Conservation (phyloP, 768 basidiomycete genomes). For the Lentinula sp. region DNA sequence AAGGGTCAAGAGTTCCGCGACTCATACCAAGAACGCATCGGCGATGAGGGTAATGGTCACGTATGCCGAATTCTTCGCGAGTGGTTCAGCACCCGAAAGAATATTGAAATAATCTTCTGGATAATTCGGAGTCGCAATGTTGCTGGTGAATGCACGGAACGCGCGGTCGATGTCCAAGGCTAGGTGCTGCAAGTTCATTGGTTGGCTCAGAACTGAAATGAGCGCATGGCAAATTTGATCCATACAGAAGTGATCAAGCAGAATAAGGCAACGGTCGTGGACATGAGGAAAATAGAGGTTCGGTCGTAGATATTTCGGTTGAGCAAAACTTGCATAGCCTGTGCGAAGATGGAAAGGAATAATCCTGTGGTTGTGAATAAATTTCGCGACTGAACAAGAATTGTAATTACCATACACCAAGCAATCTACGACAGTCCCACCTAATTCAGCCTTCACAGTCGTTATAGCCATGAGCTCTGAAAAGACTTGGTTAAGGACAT, state of each 20-base stretch:
- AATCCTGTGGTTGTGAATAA: not conserved
- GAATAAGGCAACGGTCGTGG: not conserved
- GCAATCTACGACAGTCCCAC: not conserved
- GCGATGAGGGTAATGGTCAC: slow-evolving; percentile 7
- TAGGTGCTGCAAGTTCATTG: not conserved
- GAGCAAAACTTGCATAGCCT: not conserved
- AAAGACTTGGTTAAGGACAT: no score
- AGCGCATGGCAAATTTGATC: not conserved
- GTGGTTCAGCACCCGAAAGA: slow-evolving; percentile 1
- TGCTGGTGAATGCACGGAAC: slow-evolving; percentile 3
- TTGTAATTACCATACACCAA: not conserved
- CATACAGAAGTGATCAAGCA: slow-evolving; percentile 5
- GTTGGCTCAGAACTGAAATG: not conserved
- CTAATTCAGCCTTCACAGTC: not conserved
- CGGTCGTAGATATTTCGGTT: not conserved
- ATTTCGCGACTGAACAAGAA: not conserved
- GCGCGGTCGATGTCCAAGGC: slow-evolving; percentile 4
- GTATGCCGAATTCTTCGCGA: slow-evolving; percentile 6
- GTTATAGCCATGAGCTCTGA: not conserved
- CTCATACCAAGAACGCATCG: slow-evolving; percentile 2
- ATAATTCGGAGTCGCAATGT: slow-evolving; percentile 3
- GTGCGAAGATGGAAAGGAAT: slow-evolving; percentile 1
- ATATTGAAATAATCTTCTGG: slow-evolving; percentile 2
- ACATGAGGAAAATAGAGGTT: not conserved
- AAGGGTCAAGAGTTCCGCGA: not conserved